A percentile compares a stretch with the other conserved stretches of the same genome.
Evolutionary conservation across 805 yeast species (phyloP).

Genomic region (Barnettozyma sucrosica): DNA sequence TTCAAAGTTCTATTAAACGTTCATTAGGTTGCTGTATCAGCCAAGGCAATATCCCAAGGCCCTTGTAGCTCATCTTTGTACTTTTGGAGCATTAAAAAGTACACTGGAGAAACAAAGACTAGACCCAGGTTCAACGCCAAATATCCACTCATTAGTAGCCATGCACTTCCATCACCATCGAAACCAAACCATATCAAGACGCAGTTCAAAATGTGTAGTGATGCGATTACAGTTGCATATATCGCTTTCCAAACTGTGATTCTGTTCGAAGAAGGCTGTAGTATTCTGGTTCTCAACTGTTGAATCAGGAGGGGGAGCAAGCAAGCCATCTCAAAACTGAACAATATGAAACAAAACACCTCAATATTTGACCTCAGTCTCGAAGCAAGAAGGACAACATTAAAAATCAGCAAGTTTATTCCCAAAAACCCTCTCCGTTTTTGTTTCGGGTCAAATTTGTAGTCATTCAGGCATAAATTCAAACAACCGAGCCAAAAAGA

Average conservation of each 20-base stretch:
- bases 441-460: slow-evolving; percentile 40
- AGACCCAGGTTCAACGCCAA: slow-evolving; percentile 40
- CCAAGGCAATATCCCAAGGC: slow-evolving; percentile 77
- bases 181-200: slow-evolving; percentile 24
- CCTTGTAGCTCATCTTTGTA: slow-evolving; percentile 85
- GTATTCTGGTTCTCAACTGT: slow-evolving; percentile 37
- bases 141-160: slow-evolving; percentile 40
- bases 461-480: slow-evolving; percentile 65
- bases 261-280: neutral
- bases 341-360: slow-evolving; percentile 79
- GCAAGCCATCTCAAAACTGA: slow-evolving; percentile 65
- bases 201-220: slow-evolving; percentile 7
- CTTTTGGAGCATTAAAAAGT: slow-evolving; percentile 65
- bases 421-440: slow-evolving; percentile 43
- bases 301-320: slow-evolving; percentile 66
- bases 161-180: slow-evolving; percentile 33
- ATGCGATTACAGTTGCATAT: neutral
- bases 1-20: neutral
- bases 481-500: slow-evolving; percentile 71
- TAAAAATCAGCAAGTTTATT: slow-evolving; percentile 77
- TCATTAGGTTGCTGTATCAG: slow-evolving; percentile 47
- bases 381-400: slow-evolving; percentile 88
- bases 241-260: neutral
- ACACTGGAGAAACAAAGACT: slow-evolving; percentile 56
- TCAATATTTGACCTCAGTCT: slow-evolving; percentile 65